Evolutionary conservation across 208 protist genomes (phyloP).

Genomic region (Lotmaria passim): DNA sequence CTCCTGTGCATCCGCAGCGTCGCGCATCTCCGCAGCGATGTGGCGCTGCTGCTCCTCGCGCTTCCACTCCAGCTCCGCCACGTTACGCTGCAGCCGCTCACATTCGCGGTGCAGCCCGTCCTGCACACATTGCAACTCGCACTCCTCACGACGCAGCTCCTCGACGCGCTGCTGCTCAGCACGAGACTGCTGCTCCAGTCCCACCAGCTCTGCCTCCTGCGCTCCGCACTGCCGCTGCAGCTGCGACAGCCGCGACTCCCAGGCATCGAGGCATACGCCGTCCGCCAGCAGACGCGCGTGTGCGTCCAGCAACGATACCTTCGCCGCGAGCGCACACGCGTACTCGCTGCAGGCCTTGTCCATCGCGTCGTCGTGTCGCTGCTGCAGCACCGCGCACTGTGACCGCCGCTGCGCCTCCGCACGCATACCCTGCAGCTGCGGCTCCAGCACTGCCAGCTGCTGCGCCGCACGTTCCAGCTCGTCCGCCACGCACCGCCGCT

Average conservation of each 20-base stretch:
- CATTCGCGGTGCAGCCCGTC: background rate
- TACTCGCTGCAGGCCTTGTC: conserved; percentile 9
- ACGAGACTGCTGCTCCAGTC: background rate
- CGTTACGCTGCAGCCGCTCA: background rate
- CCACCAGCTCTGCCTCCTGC: background rate
- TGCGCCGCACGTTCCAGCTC: conserved; percentile 5
- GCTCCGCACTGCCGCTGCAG: background rate
- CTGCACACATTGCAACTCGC: background rate
- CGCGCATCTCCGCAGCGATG: background rate
- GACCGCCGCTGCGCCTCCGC: background rate
- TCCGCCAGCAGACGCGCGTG: background rate
- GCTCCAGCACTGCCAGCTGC: background rate
- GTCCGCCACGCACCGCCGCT: background rate
- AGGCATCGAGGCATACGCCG: background rate
- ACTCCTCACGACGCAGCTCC: conserved; percentile 2
- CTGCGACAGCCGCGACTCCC: background rate
- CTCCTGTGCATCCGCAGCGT: background rate
- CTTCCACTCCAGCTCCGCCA: background rate
- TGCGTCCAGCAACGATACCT: conserved; percentile 6
- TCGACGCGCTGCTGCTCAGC: background rate
- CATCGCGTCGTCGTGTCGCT: background rate
- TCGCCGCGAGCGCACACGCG: conserved; percentile 1
- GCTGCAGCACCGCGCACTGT: background rate
- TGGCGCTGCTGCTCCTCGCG: background rate
- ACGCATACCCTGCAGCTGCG: background rate